Evolutionary conservation across 768 basidiomycete genomes (phyloP).

Genomic region (Tremella fuciformis): DNA sequence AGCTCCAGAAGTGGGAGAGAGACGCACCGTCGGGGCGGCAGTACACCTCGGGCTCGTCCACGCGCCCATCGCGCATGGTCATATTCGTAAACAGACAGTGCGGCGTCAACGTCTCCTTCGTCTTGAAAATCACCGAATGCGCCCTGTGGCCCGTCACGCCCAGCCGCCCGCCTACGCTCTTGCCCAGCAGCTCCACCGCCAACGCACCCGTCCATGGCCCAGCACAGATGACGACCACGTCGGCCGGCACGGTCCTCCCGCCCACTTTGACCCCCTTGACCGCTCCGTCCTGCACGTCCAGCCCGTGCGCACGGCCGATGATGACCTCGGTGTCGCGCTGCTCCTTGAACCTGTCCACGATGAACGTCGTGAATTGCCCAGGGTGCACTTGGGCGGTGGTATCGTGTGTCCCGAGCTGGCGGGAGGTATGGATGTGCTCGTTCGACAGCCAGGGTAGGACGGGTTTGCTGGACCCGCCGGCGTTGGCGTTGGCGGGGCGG

Average conservation of each 20-base stretch:
- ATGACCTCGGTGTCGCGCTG: constrained; percentile 35
- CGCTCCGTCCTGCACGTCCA: constrained; percentile 9
- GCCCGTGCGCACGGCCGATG: constrained; percentile 34
- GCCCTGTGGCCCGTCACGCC: constrained; percentile 50
- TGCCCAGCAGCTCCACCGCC: constrained; percentile 46
- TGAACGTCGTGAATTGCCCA: constrained; percentile 42
- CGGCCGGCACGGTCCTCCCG: constrained; percentile 55
- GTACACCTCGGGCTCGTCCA: constrained; percentile 55
- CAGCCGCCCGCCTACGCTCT: constrained; percentile 34
- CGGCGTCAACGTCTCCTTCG: constrained; percentile 59
- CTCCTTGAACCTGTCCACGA: constrained; percentile 35
- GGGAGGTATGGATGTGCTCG: constrained; percentile 35
- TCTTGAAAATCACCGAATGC: constrained; percentile 52
- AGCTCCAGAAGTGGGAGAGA: background rate
- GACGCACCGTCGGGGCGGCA: constrained; percentile 47
- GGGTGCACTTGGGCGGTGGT: constrained; percentile 53
- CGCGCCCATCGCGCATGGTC: constrained; percentile 50
- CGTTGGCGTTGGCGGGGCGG: constrained; percentile 22
- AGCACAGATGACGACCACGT: constrained; percentile 72
- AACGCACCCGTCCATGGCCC: constrained; percentile 79
- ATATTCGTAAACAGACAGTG: constrained; percentile 85
- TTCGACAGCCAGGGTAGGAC: constrained; percentile 41
- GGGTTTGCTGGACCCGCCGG: constrained; percentile 12
- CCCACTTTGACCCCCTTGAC: constrained; percentile 9
- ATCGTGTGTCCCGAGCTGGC: constrained; percentile 34